These are phyloP conservation scores for Ustilaginoidea virens DNA, from an alignment of 2,329 filamentous ascomycete species.

Conservation along the genomic window DNA sequence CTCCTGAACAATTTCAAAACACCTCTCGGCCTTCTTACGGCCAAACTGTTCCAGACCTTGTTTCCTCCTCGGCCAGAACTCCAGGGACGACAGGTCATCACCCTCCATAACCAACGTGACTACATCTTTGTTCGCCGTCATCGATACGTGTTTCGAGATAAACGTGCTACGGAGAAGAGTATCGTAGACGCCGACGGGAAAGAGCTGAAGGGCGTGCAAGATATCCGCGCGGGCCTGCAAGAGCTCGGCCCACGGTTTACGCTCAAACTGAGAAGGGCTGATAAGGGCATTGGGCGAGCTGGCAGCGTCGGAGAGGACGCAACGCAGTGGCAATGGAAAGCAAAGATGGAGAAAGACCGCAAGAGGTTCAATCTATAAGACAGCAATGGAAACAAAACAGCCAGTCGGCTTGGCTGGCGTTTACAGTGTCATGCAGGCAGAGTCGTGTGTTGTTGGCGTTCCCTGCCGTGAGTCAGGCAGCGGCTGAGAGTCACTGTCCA, in stretches of 20 bases:
- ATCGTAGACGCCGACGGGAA: constrained; percentile 71
- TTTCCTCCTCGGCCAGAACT: constrained; percentile 67
- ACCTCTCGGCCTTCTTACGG: constrained; percentile 74
- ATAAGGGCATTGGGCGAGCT: constrained; percentile 66
- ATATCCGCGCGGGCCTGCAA: constrained; percentile 73
- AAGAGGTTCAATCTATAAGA: constrained; percentile 91
- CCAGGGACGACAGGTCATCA: constrained; percentile 76
- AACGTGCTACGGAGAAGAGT: constrained; percentile 71
- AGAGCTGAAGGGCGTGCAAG: constrained; percentile 70
- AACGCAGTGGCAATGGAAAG: constrained; percentile 93
- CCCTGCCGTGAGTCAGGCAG: no score
- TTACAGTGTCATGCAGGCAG: no score
- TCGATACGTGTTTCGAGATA: constrained; percentile 85
- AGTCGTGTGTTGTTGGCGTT: no score
- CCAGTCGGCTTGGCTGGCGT: no score
- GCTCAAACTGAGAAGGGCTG: constrained; percentile 76
- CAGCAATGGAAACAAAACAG: no score
- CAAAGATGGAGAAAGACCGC: constrained; percentile 82
- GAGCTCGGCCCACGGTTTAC: constrained; percentile 66
- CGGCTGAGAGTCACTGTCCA: no score
- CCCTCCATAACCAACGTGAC: constrained; percentile 86
- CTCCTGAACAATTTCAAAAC: constrained; percentile 91
- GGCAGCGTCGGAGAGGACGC: constrained; percentile 57
- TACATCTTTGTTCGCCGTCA: constrained; percentile 89
- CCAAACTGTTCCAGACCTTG: constrained; percentile 53